These are phyloP conservation scores for Fallopia convolvulus DNA, from an alignment of 148 eudicot species.

Conservation along the genomic window DNA sequence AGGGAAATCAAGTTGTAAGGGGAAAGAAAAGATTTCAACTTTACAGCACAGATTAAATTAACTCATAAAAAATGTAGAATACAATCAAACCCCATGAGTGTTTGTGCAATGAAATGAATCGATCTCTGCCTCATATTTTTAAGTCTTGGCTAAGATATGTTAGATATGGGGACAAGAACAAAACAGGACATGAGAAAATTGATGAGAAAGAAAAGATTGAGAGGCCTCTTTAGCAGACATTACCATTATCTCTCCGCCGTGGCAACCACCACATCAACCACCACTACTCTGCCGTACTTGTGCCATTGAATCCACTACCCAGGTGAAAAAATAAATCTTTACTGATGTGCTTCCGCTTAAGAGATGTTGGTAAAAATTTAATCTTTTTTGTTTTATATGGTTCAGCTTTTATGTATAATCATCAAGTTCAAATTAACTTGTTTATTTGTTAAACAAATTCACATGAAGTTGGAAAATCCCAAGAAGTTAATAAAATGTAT, in stretches of 20 bases:
- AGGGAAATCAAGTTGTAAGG: background rate
- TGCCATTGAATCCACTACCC: background rate
- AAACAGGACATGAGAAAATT: background rate
- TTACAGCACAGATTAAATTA: background rate
- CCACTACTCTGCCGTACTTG: background rate
- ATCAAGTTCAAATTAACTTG: too few species aligned
- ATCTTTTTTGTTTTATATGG: too few species aligned
- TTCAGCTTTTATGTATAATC: too few species aligned
- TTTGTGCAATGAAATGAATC: background rate
- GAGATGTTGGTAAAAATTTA: too few species aligned
- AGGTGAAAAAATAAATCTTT: background rate
- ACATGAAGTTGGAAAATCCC: too few species aligned
- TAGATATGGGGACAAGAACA: background rate
- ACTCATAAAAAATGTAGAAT: background rate
- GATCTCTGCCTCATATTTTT: background rate
- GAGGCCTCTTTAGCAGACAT: slow-evolving; percentile 9
- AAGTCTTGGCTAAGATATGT: background rate
- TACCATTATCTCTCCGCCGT: background rate
- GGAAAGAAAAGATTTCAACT: background rate
- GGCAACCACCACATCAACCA: slow-evolving; percentile 9
- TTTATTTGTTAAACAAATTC: too few species aligned
- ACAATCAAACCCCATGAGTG: background rate
- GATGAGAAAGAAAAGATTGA: slow-evolving; percentile 1
- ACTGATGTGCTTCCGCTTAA: too few species aligned
- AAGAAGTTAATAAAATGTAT: too few species aligned